Evolutionary conservation across 2,329 filamentous ascomycete species (phyloP).

Genomic region (Phoma sp.): DNA sequence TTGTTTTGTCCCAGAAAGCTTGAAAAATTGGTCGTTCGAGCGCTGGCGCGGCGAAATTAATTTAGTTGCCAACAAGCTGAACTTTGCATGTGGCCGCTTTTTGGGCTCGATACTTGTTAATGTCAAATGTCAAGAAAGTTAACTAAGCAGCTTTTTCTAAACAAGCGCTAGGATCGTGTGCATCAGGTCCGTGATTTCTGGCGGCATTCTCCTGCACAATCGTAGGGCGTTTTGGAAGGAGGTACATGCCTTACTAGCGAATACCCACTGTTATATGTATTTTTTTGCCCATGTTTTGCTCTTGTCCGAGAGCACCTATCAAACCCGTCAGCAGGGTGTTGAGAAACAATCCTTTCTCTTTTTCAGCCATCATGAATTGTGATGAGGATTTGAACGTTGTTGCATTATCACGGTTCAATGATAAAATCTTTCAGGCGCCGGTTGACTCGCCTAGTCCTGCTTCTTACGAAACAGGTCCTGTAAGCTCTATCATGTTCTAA

Average conservation of each 20-base stretch:
- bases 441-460: background rate
- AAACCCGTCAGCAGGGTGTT: no score
- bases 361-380: no score
- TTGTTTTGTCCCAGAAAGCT: no score
- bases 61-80: background rate
- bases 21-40: background rate
- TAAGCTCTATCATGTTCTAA: background rate
- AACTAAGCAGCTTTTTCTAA: background rate
- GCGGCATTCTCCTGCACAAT: no score
- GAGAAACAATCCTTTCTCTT: no score
- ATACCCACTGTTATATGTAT: background rate
- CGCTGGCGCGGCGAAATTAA: background rate
- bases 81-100: background rate
- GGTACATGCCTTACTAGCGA: background rate
- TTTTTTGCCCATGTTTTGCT: background rate
- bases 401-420: no score
- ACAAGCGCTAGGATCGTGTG: background rate
- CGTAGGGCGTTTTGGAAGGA: no score
- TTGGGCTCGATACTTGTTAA: background rate
- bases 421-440: no score
- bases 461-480: background rate
- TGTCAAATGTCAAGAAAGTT: background rate
- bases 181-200: background rate
- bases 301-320: no score
- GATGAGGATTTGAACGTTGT: no score